Conservation (phyloP, 2,329 filamentous ascomycete genomes). For the Periconia sp. region DNA sequence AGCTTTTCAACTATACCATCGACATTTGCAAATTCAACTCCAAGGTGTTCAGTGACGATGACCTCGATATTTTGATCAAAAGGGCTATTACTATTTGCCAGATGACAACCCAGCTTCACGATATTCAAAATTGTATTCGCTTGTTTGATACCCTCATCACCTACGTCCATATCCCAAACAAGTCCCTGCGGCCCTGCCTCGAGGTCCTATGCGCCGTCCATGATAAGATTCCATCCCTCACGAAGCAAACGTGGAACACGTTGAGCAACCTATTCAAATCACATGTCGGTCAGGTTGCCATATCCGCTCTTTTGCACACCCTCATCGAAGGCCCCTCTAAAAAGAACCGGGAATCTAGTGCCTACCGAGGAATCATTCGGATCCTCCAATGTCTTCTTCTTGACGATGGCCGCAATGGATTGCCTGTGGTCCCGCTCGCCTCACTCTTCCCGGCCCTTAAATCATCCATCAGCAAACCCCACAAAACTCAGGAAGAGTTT, state of each 20-base stretch:
- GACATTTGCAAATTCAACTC: conserved; percentile 77
- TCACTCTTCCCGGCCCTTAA: conserved; percentile 38
- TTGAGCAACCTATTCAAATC: conserved; percentile 71
- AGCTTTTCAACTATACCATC: conserved; percentile 66
- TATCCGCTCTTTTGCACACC: conserved; percentile 66
- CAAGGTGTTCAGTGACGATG: conserved; percentile 65
- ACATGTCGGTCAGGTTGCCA: conserved; percentile 70
- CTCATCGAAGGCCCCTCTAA: conserved; percentile 30
- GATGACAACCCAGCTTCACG: conserved; percentile 64
- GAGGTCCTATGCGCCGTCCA: conserved; percentile 73
- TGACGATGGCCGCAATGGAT: conserved; percentile 32
- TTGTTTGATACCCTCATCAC: conserved; percentile 72
- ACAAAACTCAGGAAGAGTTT: conserved; percentile 44
- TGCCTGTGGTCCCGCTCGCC: conserved; percentile 38
- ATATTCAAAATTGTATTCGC: conserved; percentile 67
- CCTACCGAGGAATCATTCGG: conserved; percentile 33
- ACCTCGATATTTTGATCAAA: conserved; percentile 63
- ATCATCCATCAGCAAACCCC: conserved; percentile 29
- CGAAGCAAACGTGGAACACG: conserved; percentile 69
- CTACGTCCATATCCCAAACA: conserved; percentile 67
- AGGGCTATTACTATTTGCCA: conserved; percentile 67
- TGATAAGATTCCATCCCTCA: conserved; percentile 62
- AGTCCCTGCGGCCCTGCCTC: conserved; percentile 65
- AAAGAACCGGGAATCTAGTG: conserved; percentile 23
- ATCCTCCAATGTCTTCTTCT: conserved; percentile 35